Percentiles rank a stretch among this genome's conserved stretches.
Conservation (phyloP, 1,284 basidiomycete species). For the Athelia psychrophila region DNA sequence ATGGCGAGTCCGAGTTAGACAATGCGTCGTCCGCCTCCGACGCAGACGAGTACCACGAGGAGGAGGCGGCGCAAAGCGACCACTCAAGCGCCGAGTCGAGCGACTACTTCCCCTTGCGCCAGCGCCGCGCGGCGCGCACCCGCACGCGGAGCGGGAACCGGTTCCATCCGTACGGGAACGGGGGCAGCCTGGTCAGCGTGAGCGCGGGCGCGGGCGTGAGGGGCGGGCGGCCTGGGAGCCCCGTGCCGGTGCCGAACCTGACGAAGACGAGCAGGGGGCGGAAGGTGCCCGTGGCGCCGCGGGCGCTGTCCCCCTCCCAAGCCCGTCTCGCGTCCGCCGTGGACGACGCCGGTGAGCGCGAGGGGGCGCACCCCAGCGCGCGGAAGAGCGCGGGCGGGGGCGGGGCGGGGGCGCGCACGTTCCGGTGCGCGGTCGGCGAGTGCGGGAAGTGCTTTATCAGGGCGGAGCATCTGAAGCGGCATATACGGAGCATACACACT, state of each 20-base stretch:
- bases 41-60: not conserved
- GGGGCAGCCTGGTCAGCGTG: no score
- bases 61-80: not conserved
- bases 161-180: no score
- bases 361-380: conserved; percentile 23
- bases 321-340: not conserved
- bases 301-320: conserved; percentile 33
- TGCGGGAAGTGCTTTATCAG: conserved; percentile 59
- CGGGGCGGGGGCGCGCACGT: conserved; percentile 31
- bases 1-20: not conserved
- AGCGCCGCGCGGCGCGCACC: no score
- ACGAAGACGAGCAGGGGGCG: conserved; percentile 77
- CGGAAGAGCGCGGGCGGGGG: conserved; percentile 19
- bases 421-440: conserved; percentile 48
- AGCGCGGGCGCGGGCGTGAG: conserved; percentile 1
- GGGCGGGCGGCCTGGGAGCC: conserved; percentile 32
- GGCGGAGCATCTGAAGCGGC: conserved; percentile 68
- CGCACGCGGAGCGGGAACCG: no score
- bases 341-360: conserved; percentile 16
- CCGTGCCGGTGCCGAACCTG: conserved; percentile 67
- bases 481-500: conserved; percentile 65
- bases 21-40: not conserved
- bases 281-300: conserved; percentile 71
- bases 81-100: not conserved
- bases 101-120: not conserved